Percentiles rank a stretch among this genome's conserved stretches.
Conservation (phyloP, 2,329 filamentous ascomycete species). For the Neobulgaria alba region DNA sequence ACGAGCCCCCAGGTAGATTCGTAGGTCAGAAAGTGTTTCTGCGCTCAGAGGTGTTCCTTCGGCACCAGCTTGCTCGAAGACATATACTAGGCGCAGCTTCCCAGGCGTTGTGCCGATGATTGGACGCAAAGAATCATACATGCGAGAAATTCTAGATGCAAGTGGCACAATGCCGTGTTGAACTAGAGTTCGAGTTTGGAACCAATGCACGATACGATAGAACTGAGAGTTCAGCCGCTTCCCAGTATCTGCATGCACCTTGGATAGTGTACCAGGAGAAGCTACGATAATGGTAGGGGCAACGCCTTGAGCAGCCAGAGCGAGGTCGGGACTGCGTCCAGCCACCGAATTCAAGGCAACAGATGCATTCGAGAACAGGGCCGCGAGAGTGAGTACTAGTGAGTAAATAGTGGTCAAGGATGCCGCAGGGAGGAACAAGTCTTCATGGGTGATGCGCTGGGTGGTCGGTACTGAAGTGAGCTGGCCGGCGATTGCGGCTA, state of each 20-base stretch:
- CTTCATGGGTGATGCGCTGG: constrained; percentile 64
- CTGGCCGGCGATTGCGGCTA: constrained; percentile 75
- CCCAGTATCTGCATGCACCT: constrained; percentile 55
- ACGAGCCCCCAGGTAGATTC: constrained; percentile 70
- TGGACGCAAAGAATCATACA: constrained; percentile 52
- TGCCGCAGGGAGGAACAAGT: constrained; percentile 80
- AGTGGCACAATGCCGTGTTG: constrained; percentile 66
- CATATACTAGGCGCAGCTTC: constrained; percentile 72
- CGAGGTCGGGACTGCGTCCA: constrained; percentile 61
- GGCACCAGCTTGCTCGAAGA: constrained; percentile 62
- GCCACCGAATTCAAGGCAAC: constrained; percentile 85
- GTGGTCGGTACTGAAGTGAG: constrained; percentile 65
- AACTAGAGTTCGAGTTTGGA: constrained; percentile 60
- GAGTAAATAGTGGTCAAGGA: constrained; percentile 73
- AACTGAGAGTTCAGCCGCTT: constrained; percentile 52
- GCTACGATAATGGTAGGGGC: constrained; percentile 77
- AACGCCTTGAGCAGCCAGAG: constrained; percentile 62
- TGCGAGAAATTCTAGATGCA: constrained; percentile 51
- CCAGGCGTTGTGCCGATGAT: constrained; percentile 53
- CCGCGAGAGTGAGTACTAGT: constrained; percentile 69
- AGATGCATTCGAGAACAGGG: constrained; percentile 76
- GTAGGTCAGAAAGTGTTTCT: constrained; percentile 66
- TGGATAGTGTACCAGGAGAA: constrained; percentile 62
- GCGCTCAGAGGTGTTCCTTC: constrained; percentile 57
- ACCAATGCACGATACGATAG: constrained; percentile 59